Base-by-base conservation (phyloP, 2,329 filamentous ascomycete genomes). In the Septoria linicola region DNA sequence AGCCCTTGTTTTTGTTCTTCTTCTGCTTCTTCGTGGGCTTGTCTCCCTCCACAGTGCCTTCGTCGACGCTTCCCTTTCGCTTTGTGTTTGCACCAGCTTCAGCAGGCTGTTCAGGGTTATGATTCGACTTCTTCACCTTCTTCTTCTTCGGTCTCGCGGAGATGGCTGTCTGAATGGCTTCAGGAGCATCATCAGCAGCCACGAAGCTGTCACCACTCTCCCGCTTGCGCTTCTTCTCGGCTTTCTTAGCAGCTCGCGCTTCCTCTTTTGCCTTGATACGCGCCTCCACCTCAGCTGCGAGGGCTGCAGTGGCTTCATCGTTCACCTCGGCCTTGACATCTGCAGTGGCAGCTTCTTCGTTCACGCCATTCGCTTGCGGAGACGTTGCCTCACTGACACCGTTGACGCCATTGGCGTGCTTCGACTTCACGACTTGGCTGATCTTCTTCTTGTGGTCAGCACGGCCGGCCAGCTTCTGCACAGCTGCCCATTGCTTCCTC, bases 101-200 rank as follows among this genome's bases (percentile, higher is more conserved):
- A 14, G 14, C 23, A 13, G 41, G 32, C 27, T 43, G 27, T 2
- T 19, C 35, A 20, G 42, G 41, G 59, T 80, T 83, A 53, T 80
- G 80, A 2, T 80, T 82, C 0, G 80, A 80, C 41, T 75, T 85
- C 53, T 42, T 49, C 21, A 19, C 31, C 27, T 53, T 55, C 53
- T 59, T 58, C 44, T 54, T 51, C n/a, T 53, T 46, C 3, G 54
- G 53, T 19, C 43, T 47, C 60, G 95, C 85, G 1, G 89, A 87
- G 13, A 91, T 72, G 2, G 79, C 25, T 2, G 14, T 21, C 13
- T 23, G 44, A 21, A 39, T 23, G 35, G n/a, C 16, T 10, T 16
- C 34, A 6, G 23, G 32, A 2, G 44, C 35, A 13, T 30, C 44
- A 17, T 61, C 49, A 3, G 30, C 49, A 45, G 34, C 55, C 21